A percentile compares a stretch with the other conserved stretches of the same genome.
phyloP scores from a whole-genome alignment of 768 basidiomycete species.

The Boletus rubropictus region DNA sequence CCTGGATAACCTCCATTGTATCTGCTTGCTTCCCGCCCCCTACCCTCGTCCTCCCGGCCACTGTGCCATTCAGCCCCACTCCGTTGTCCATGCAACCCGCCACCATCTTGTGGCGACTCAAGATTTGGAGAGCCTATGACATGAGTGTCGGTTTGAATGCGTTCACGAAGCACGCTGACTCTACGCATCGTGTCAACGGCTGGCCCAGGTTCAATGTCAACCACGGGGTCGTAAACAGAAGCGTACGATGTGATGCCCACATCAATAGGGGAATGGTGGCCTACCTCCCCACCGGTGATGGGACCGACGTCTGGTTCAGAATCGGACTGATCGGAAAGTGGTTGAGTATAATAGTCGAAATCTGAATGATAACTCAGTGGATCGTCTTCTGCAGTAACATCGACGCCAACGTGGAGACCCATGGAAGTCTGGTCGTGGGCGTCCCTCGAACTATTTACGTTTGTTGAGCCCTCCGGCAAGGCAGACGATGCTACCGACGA shows the following conservation, averaged over 20 bases:
- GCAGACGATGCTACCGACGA: constrained; percentile 37
- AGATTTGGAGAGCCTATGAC: background rate
- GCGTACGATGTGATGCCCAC: constrained; percentile 13
- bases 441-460: constrained; percentile 19
- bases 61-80: constrained; percentile 11
- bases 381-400: constrained; percentile 23
- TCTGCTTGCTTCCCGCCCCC: constrained; percentile 6
- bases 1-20: constrained; percentile 17
- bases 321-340: constrained; percentile 29
- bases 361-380: constrained; percentile 33
- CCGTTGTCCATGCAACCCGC: constrained; percentile 20
- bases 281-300: constrained; percentile 1
- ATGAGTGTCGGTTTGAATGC: background rate
- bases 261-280: constrained; percentile 10
- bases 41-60: constrained; percentile 9
- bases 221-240: constrained; percentile 20
- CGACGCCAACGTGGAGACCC: constrained; percentile 3
- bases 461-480: constrained; percentile 13
- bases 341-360: constrained; percentile 33
- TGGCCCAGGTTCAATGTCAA: constrained; percentile 39
- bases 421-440: constrained; percentile 6
- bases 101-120: constrained; percentile 11
- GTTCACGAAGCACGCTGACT: background rate
- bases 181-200: constrained; percentile 34
- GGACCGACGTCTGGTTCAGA: constrained; percentile 21